These are phyloP conservation scores for Gossypium aridum DNA, from an alignment of 441 rosid species.

Conservation along the genomic window DNA sequence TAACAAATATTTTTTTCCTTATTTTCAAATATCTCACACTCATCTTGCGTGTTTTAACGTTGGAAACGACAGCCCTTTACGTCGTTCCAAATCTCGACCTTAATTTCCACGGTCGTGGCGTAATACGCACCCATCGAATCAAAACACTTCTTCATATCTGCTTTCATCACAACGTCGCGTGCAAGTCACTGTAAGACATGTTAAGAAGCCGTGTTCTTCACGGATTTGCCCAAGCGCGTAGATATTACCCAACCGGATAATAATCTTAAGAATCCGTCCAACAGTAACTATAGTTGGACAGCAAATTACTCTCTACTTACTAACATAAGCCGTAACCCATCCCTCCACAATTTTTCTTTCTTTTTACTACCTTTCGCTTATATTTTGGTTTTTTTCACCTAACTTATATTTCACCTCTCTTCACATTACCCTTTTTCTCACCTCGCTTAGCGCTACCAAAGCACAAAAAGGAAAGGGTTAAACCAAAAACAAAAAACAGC, in stretches of 20 bases:
- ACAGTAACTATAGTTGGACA: not conserved
- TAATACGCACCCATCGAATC: not conserved
- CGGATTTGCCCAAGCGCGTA: not conserved
- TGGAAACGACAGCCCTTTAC: not conserved
- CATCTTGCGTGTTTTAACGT: not conserved
- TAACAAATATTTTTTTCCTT: not conserved
- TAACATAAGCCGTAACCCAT: slow-evolving; percentile 14
- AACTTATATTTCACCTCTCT: slow-evolving; percentile 20
- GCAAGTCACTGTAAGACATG: not conserved
- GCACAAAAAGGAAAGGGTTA: not conserved
- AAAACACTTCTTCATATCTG: not conserved
- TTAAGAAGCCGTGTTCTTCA: not conserved
- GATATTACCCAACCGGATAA: not conserved
- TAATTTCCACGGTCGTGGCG: not conserved
- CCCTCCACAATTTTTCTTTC: not conserved
- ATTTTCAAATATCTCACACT: not conserved
- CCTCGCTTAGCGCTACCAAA: slow-evolving; percentile 16
- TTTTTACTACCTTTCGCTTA: not conserved
- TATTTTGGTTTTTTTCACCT: slow-evolving; percentile 1
- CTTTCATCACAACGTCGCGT: not conserved
- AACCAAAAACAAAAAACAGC: slow-evolving; percentile 13
- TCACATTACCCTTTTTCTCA: not conserved
- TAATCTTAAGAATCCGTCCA: not conserved
- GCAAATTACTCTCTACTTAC: not conserved
- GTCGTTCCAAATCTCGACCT: not conserved